phyloP scores from a whole-genome alignment of 441 rosid genomes.

The Kokia cookei region DNA sequence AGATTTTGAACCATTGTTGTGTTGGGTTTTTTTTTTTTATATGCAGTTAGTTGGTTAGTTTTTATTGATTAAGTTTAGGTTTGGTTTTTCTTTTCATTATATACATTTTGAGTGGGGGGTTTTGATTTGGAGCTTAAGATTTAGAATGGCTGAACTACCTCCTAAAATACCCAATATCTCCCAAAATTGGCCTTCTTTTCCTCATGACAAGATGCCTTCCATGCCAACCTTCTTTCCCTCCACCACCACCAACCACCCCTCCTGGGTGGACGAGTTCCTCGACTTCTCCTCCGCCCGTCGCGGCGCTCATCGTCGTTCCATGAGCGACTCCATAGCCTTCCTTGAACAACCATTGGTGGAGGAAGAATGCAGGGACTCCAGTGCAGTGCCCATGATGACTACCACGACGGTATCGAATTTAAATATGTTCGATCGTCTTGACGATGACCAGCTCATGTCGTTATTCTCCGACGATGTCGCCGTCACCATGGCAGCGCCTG shows the following conservation, averaged over 20 bases:
- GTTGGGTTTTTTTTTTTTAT: background rate
- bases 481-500: conserved; percentile 9
- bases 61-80: background rate
- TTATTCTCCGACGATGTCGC: conserved; percentile 46
- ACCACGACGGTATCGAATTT: background rate
- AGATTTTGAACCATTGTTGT: background rate
- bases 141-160: conserved; percentile 49
- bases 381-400: background rate
- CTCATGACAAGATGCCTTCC: conserved; percentile 23
- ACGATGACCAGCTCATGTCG: conserved; percentile 54
- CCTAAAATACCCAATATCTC: conserved; percentile 40
- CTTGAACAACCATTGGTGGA: conserved; percentile 28
- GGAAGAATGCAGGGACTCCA: conserved; percentile 16
- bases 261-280: conserved; percentile 38
- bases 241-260: background rate
- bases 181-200: conserved; percentile 40
- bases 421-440: conserved; percentile 33
- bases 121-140: background rate
- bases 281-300: conserved; percentile 33
- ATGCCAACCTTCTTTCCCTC: background rate
- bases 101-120: background rate
- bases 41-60: background rate
- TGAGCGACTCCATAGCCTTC: conserved; percentile 42
- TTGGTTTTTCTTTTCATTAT: background rate
- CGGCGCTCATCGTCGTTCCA: conserved; percentile 32